Evolutionary conservation across 73 alveolate species (phyloP).

Genomic region (Paramecium octaurelia): DNA sequence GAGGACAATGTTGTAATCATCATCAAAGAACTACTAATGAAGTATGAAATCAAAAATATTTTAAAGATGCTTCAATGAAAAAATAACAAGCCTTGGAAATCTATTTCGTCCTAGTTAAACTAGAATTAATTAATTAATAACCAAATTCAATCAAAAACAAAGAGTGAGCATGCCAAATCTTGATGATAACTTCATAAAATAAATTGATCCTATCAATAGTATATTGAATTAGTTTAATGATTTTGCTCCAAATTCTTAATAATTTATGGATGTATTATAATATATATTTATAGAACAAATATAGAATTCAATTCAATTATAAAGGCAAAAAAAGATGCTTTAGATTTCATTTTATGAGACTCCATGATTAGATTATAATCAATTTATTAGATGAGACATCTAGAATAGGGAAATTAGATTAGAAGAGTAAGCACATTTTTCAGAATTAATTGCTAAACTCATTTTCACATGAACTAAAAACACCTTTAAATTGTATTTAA

Average conservation of each 20-base stretch:
- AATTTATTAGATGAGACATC: neutral
- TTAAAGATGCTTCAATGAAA: neutral
- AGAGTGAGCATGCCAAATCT: neutral
- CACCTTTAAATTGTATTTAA: neutral
- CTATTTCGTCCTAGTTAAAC: neutral
- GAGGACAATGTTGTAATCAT: neutral
- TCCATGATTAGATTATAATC: neutral
- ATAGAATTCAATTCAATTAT: neutral
- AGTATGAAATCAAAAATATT: neutral
- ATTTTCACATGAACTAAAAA: slow-evolving; percentile 31
- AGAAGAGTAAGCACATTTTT: neutral
- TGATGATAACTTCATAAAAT: neutral
- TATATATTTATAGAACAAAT: neutral
- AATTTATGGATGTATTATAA: neutral
- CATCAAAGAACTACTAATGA: neutral
- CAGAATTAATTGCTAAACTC: neutral
- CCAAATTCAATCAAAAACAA: neutral
- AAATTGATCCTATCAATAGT: neutral
- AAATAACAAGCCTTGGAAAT: neutral
- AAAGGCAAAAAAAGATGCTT: neutral
- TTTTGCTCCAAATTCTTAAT: neutral
- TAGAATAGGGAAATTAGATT: neutral
- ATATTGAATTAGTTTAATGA: neutral
- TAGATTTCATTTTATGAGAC: neutral
- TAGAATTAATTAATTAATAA: neutral